Percentiles rank a stretch among this genome's conserved stretches.
phyloP scores from a whole-genome alignment of 2,329 filamentous ascomycete genomes.

The Pseudogymnoascus pannorum region DNA sequence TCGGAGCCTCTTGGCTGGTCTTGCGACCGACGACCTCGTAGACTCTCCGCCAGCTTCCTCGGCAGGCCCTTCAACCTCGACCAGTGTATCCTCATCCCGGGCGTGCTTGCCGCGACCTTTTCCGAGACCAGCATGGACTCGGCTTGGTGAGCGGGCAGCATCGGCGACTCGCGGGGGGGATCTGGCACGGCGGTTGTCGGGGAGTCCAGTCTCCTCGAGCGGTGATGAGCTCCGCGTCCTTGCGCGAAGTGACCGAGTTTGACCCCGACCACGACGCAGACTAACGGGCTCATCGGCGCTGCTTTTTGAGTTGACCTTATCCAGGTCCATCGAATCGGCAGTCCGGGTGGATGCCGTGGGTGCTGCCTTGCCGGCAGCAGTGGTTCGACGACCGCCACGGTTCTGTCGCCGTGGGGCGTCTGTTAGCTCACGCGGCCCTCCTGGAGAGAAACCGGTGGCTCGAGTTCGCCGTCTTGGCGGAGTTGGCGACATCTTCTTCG shows the following conservation, averaged over 20 bases:
- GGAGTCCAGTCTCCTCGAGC: neutral
- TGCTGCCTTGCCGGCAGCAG: neutral
- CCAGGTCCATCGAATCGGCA: neutral
- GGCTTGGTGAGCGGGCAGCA: neutral
- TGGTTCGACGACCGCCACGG: neutral
- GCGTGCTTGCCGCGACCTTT: neutral
- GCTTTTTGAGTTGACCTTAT: neutral
- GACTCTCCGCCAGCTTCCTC: neutral
- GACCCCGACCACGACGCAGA: neutral
- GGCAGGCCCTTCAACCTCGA: neutral
- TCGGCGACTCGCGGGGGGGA: conserved; percentile 1
- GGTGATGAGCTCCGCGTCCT: conserved; percentile 1
- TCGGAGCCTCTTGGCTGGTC: conserved; percentile 7
- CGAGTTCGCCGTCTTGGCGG: conserved; percentile 7
- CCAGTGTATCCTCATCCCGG: neutral
- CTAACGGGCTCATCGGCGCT: neutral
- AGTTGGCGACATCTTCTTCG: neutral
- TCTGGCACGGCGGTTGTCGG: neutral
- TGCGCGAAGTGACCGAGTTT: neutral
- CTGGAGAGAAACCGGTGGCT: conserved; percentile 8
- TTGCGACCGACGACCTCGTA: neutral
- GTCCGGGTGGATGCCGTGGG: neutral
- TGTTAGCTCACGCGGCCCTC: conserved; percentile 8
- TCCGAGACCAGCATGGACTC: neutral
- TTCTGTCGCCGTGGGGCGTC: neutral